Evolutionary conservation across 164 flowering plant genomes (phyloP).

Genomic region (Umbellularia californica): DNA sequence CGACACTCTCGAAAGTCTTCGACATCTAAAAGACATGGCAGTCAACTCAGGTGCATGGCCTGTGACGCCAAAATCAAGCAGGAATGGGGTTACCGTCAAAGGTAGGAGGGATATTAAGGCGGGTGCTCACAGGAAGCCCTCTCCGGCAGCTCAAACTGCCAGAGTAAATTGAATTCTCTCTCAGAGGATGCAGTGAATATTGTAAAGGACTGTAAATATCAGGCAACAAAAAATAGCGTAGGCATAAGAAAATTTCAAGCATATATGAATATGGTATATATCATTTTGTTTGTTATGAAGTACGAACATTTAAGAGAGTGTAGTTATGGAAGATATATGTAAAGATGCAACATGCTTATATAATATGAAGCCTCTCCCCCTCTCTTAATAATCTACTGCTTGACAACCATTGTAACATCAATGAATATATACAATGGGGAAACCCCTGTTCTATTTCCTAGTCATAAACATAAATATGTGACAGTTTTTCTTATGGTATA

Average conservation of each 20-base stretch:
- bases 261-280: no score
- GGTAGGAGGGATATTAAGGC: constrained; percentile 29
- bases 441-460: neutral
- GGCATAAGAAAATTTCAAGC: neutral
- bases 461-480: neutral
- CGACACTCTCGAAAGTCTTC: constrained; percentile 56
- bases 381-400: neutral
- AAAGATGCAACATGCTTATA: neutral
- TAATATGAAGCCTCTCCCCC: neutral
- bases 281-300: neutral
- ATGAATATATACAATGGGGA: neutral
- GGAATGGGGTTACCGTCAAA: constrained; percentile 26
- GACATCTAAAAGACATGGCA: constrained; percentile 76
- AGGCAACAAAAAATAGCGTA: neutral
- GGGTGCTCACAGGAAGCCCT: constrained; percentile 19
- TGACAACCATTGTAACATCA: neutral
- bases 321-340: neutral
- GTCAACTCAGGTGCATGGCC: constrained; percentile 71
- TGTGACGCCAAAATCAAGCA: constrained; percentile 23
- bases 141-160: constrained; percentile 19
- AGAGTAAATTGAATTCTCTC: constrained; percentile 7
- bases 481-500: no score
- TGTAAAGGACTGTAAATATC: neutral
- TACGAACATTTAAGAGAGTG: neutral
- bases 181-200: neutral